Evolutionary conservation across 2,329 filamentous ascomycete species (phyloP).

Genomic region (Neonectria ditissima): DNA sequence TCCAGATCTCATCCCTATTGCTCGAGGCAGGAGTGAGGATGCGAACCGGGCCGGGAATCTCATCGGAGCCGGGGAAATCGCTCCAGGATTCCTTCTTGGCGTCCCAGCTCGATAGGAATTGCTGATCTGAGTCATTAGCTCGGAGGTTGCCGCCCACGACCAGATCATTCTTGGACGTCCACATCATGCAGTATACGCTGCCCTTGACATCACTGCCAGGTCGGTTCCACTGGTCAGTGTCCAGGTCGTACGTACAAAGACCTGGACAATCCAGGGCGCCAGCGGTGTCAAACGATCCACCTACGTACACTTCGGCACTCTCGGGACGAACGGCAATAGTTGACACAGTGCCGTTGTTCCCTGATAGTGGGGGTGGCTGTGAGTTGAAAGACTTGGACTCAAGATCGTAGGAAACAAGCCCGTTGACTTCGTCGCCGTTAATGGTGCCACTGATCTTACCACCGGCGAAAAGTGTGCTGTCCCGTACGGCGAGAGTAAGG

Average conservation of each 20-base stretch:
- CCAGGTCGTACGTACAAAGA: constrained; percentile 82
- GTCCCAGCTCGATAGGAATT: constrained; percentile 80
- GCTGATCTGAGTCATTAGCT: constrained; percentile 70
- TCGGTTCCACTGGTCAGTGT: constrained; percentile 80
- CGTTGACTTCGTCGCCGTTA: constrained; percentile 71
- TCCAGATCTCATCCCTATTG: constrained; percentile 82
- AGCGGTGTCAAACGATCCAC: constrained; percentile 84
- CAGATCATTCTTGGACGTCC: constrained; percentile 78
- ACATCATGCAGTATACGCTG: constrained; percentile 77
- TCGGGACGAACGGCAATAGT: constrained; percentile 79
- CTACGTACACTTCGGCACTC: constrained; percentile 83
- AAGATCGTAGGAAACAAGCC: constrained; percentile 85
- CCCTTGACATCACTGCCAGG: constrained; percentile 80
- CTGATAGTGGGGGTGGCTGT: constrained; percentile 82
- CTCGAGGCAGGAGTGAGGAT: constrained; percentile 80
- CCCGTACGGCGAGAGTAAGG: constrained; percentile 74
- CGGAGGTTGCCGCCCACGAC: constrained; percentile 83
- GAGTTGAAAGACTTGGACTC: constrained; percentile 69
- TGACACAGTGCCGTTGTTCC: constrained; percentile 78
- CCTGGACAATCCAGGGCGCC: constrained; percentile 85
- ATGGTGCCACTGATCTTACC: constrained; percentile 81
- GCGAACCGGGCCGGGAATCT: constrained; percentile 83
- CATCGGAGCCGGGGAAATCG: constrained; percentile 68
- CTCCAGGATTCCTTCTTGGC: constrained; percentile 75
- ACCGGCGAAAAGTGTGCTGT: constrained; percentile 81